Evolutionary conservation across 1,139 yeast species (phyloP), one percentile per base, ranked within the genome.

Genomic region (Spencermartinsiella ligniputridi): DNA sequence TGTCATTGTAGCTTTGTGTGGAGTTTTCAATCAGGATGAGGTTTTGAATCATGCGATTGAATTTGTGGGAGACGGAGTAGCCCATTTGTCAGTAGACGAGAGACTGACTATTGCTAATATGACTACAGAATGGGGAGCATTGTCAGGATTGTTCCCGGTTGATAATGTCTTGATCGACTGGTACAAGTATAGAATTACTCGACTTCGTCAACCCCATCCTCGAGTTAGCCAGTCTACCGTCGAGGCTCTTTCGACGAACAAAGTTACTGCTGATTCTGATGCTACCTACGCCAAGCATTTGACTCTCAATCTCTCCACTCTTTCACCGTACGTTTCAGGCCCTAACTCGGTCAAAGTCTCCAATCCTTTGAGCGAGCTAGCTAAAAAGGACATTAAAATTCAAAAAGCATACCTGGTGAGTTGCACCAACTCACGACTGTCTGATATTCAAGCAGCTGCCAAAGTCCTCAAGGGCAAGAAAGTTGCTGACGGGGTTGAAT

Each of bases 61-160:
- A 69, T 92, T 92, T 67, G 81, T 83, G 6, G 98, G 97, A 46
- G 95, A 85, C 48, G 94, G 92, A 35, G 74, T 92, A 20, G 70
- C 75, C 35, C 74, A 78, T 51, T 72, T 92, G 48, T 74, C 96
- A 1, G 78, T 92, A 35, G 99, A 92, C 65, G 90, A 87, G 67
- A 79, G 99, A 63, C 75, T 92, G 54, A 92, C 98, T 18, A 90
- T 92, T 55, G 98, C 98, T 46, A 92, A 92, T 63, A 92, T 92
- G 99, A 92, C 98, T 41, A 92, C 99, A 35, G 99, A 92, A 68
- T 92, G 99, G 99, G 99, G 99, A 57, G 98, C 99, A 1, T 73
- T 92, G 13, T 85, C 96, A 3, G 99, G 99, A 37, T 71, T 92
- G 49, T 92, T 92, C 78, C 97, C 99, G 3, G 89, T 92, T 17